Evolutionary conservation across 257 asterid genomes (phyloP), one percentile per base, ranked within the genome.

Genomic region (Nicotiana attenuata): DNA sequence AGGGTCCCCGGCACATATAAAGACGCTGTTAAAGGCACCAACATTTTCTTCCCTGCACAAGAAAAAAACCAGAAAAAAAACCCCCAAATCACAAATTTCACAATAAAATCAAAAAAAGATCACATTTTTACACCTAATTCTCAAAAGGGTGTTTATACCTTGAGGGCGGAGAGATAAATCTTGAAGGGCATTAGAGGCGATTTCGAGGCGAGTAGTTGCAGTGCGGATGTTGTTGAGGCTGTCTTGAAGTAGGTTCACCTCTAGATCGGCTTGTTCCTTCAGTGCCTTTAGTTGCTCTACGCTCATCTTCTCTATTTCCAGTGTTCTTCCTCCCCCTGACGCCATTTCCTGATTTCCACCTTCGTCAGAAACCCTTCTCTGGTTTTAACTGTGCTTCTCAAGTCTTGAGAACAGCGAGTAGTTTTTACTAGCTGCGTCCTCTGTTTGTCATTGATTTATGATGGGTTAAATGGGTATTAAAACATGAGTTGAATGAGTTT

Each of bases 11-110:
- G 92, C 24, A 93, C 98, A 81, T 93, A 94, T 16, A 94, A 92
- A 73, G 98, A 94, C 5, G 98, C 97, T 76, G 98, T 94, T 55
- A 94, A 84, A 24, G 98, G 98, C 29, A 94, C 98, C 81, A 94
- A 80, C 95, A 94, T 91, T 83, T 90, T 90, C 95, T 93, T 93
- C 73, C 98, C 98, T 93, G 65, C 11, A 20, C 31, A 65, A 81
- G 5, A 8, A 33, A 83, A 10, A 5, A 41, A 47, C 9, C 47
- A 10, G 16, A 10, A 28, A 13, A 45, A 29, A 14, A 2, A 82
- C 28, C 0, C 1, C 10, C 29, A 26, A 45, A 57, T 59, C 77
- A 41, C 7, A 67, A 3, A 8, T 5, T 10, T 57, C 64, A 57
- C 4, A 22, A 22, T 1, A 61, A 10, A 41, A 11, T 41, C 1